Evolutionary conservation across 177 flowering plant species (phyloP).

Genomic region (Vitis hybrid): DNA sequence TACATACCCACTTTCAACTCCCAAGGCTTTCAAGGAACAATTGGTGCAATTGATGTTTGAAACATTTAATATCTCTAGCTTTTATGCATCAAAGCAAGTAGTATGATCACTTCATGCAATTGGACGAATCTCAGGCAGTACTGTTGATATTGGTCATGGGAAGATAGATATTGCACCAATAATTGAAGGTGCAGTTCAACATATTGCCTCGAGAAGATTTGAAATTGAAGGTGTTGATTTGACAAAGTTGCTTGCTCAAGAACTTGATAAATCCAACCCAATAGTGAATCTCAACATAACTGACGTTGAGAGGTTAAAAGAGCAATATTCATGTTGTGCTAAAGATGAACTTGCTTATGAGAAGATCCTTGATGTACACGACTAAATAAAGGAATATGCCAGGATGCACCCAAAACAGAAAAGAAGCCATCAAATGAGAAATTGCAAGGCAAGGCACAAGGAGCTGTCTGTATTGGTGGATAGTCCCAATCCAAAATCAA

Average conservation of each 20-base stretch:
- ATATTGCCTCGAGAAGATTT: no score
- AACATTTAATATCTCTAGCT: conserved; percentile 90
- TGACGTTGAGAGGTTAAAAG: conserved; percentile 84
- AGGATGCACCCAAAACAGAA: no score
- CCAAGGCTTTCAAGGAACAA: conserved; percentile 92
- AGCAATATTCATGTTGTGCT: conserved; percentile 8
- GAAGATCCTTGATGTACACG: no score
- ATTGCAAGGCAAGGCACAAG: no score
- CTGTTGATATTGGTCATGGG: conserved; percentile 98
- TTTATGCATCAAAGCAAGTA: conserved; percentile 97
- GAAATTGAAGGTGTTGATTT: no score
- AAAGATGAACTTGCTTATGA: no score
- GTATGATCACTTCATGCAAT: conserved; percentile 95
- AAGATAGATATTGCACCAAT: conserved; percentile 44
- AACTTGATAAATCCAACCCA: conserved; percentile 82
- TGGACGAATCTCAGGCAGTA: conserved; percentile 97
- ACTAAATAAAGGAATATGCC: no score
- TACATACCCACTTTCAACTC: conserved; percentile 90
- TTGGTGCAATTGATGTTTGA: conserved; percentile 99
- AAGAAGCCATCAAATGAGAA: no score
- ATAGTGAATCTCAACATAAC: conserved; percentile 50
- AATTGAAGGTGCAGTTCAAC: no score
- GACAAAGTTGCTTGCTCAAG: conserved; percentile 1
- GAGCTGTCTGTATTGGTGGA: no score
- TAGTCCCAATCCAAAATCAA: no score